phyloP scores from a whole-genome alignment of 2,329 filamentous ascomycete genomes.

The Myriosclerotinia duriaeana region DNA sequence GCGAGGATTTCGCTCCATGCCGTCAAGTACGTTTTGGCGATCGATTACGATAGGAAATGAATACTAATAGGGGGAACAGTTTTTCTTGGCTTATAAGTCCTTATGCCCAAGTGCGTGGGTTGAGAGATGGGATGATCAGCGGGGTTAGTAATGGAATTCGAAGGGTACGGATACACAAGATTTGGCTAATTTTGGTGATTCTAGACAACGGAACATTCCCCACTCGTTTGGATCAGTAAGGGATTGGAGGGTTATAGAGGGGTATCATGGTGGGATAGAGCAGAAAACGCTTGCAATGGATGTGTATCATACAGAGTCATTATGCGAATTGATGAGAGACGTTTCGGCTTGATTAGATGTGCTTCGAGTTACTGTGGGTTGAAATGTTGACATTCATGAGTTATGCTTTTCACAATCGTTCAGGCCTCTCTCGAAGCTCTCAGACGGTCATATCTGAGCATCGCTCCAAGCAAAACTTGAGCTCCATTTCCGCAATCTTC shows the following conservation, averaged over 20 bases:
- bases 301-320: constrained; percentile 40
- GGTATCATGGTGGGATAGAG: constrained; percentile 23
- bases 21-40: constrained; percentile 69
- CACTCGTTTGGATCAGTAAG: constrained; percentile 57
- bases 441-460: constrained; percentile 44
- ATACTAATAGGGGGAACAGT: constrained; percentile 56
- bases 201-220: constrained; percentile 69
- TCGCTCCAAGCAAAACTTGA: constrained; percentile 48
- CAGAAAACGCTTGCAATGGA: constrained; percentile 29
- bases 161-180: background rate
- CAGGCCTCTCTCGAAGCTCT: constrained; percentile 32
- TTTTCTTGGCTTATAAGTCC: constrained; percentile 94
- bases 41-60: constrained; percentile 47
- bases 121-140: constrained; percentile 94
- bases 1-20: constrained; percentile 97
- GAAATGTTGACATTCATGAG: constrained; percentile 5
- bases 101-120: constrained; percentile 96
- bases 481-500: constrained; percentile 60
- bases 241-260: constrained; percentile 10
- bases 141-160: constrained; percentile 62
- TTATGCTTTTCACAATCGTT: constrained; percentile 13
- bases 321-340: constrained; percentile 36
- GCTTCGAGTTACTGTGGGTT: constrained; percentile 10
- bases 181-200: constrained; percentile 29
- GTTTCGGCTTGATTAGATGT: constrained; percentile 17